Base-by-base conservation (phyloP, 345 rosid genomes). In the Hibiscus syriacus region DNA sequence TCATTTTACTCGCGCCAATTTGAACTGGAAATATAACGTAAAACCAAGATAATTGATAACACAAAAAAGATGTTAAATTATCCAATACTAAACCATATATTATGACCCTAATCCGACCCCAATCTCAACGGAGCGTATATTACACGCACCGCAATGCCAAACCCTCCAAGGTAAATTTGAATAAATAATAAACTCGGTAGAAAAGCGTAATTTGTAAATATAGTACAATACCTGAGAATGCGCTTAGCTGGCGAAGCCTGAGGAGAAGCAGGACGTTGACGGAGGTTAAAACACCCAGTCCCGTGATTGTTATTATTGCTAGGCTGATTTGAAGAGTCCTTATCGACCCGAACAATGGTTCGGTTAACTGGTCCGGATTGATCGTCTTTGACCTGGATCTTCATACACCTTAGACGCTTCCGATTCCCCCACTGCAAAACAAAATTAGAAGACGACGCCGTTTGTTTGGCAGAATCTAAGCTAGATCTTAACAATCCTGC, bases 361-460 rank as follows among this genome's bases (percentile, higher is more conserved):
- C 75, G 78, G 59, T 81, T 74, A 26, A 69, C 71, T 72, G 81
- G 56, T n/a, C 77, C 59, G 49, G 77, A 56, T 25, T 78, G 65
- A 32, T 79, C 84, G 74, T 83, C 90, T 56, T 73, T 87, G 57
- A 66, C 79, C 72, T 83, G 89, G 54, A 83, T 75, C 78, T 87
- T 87, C 92, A 83, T 87, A 67, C 90, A 87, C 85, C 90, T 70
- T 9, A 83, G 85, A 12, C 92, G 83, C 69, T 87, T 87, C 79
- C 92, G 82, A 70, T 75, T 85, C 20, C 92, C 92, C 92, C 92
- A 87, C 84, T 85, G 92, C 68, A 83, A 73, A 22, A 72, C 80
- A 30, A 87, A 83, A 73, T 87, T 86, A 2, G 75, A n/a, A 59
- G 92, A 58, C 72, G 82, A 53, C 66, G 81, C 48, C 61, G 80